Base-by-base conservation (phyloP, 2,329 filamentous ascomycete species). In the Pseudopithomyces maydicus region DNA sequence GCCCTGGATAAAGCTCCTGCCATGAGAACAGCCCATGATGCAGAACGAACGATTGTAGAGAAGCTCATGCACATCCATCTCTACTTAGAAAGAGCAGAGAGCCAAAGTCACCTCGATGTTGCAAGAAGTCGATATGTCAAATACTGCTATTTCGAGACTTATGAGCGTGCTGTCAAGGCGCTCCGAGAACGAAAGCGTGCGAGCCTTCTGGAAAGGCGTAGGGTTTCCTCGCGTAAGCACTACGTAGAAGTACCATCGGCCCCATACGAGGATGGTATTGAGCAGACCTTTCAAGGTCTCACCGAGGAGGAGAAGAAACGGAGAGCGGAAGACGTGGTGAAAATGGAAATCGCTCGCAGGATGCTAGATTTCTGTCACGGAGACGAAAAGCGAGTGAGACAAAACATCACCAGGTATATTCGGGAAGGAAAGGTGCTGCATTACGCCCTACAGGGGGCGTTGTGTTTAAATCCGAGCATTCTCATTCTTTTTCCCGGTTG, bases 101-200 rank as follows among this genome's bases (percentile, higher is more conserved):
- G 49, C 42, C 15, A 42, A 35, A 43, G 36, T 38, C 15, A 52
- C 36, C 23, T 52, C 36, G 15, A 32, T 10, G 36, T 52, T 35
- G 36, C 36, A 11, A 52, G 36, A 43, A 32, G 32, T 32, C 15
- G 15, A 43, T 52, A 52, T 22, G 20, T 52, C 15, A 52, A 52
- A 41, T 52, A 52, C 36, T 52, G 36, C 42, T 52, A 52, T 32
- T 52, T 52, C 32, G 15, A 52, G 36, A 52, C 49, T 17, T 52
- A 52, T 20, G 10, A 32, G 14, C 36, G 15, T 19, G 36, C 49
- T 32, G 23, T 52, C 5, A 14, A 26, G 20, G 36, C 49, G 15
- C 36, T 52, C 7, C 15, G 33, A 39, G 20, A 52, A 22, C 23
- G 29, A 14, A 36, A 36, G 14, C 15, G 15, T 6, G 15, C 3